These are phyloP conservation scores for Aciculosporium take DNA, from an alignment of 2,329 filamentous ascomycete genomes.

Conservation along the genomic window DNA sequence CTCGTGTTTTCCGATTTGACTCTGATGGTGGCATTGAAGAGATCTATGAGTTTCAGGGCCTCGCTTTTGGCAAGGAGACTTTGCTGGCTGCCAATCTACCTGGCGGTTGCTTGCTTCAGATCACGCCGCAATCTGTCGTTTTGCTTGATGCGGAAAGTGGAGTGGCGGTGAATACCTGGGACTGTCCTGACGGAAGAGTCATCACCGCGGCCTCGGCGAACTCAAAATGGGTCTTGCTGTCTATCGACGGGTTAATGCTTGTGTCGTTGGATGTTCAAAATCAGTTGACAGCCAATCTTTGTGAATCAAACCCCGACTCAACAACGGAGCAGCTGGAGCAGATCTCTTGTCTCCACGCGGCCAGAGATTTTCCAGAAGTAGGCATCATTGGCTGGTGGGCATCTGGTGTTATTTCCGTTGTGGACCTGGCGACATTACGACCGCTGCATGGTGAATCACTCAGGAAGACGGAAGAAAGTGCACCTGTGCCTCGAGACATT, in stretches of 20 bases:
- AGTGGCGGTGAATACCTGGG: slow-evolving; percentile 45
- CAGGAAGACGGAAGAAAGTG: slow-evolving; percentile 45
- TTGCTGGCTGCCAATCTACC: slow-evolving; percentile 54
- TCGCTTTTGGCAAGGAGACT: slow-evolving; percentile 57
- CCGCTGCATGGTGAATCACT: slow-evolving; percentile 51
- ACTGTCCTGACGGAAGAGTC: slow-evolving; percentile 28
- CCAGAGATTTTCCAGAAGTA: slow-evolving; percentile 45
- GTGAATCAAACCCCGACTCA: slow-evolving; percentile 41
- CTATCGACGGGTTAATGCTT: slow-evolving; percentile 59
- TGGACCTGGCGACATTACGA: slow-evolving; percentile 52
- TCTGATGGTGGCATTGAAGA: slow-evolving; percentile 71
- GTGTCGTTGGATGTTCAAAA: slow-evolving; percentile 51
- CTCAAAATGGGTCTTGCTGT: slow-evolving; percentile 53
- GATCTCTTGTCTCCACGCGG: slow-evolving; percentile 71
- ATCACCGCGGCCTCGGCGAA: slow-evolving; percentile 75
- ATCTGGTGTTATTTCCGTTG: slow-evolving; percentile 61
- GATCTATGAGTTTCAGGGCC: slow-evolving; percentile 57
- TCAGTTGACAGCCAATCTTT: slow-evolving; percentile 42
- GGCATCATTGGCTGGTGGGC: slow-evolving; percentile 83
- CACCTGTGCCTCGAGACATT: slow-evolving; percentile 72
- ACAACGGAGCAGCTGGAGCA: slow-evolving; percentile 40
- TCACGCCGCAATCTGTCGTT: slow-evolving; percentile 50
- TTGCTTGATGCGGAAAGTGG: slow-evolving; percentile 48
- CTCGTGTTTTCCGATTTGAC: slow-evolving; percentile 67
- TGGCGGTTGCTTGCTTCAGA: slow-evolving; percentile 54